These are phyloP conservation scores for Hsuehochloa calcarea DNA, from an alignment of 176 grass and related monocot species.

Conservation along the genomic window DNA sequence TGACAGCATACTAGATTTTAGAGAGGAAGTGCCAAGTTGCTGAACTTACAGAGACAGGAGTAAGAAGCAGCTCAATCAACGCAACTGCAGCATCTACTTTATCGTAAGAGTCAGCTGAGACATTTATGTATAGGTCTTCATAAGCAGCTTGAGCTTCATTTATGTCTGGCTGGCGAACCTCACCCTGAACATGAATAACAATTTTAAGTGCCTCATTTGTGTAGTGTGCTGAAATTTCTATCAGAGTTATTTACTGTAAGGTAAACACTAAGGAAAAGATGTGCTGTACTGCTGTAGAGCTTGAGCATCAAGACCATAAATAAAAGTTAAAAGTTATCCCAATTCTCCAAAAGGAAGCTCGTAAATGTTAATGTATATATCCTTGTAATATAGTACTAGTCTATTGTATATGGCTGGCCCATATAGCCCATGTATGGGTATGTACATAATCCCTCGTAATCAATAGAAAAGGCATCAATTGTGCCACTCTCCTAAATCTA, in stretches of 20 bases:
- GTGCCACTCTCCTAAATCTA: too few species aligned
- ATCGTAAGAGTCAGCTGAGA: conserved; percentile 80
- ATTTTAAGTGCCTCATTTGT: background rate
- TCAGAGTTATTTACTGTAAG: conserved; percentile 19
- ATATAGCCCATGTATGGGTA: too few species aligned
- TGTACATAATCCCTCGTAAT: too few species aligned
- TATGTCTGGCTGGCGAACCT: conserved; percentile 70
- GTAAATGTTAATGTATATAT: background rate
- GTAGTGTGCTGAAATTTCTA: conserved; percentile 11
- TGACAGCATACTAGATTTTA: conserved; percentile 14
- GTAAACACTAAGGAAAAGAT: background rate
- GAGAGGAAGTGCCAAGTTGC: background rate
- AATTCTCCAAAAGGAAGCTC: background rate
- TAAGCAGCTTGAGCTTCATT: conserved; percentile 60
- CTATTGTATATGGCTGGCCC: too few species aligned
- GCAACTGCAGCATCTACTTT: conserved; percentile 89
- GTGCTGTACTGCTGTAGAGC: background rate
- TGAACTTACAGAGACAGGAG: conserved; percentile 71
- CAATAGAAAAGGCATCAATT: too few species aligned
- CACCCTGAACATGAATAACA: conserved; percentile 52
- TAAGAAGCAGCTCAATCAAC: conserved; percentile 75
- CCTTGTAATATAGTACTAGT: too few species aligned
- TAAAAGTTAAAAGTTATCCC: background rate
- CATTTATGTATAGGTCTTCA: conserved; percentile 75
- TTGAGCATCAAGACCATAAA: background rate